Evolutionary conservation across 2,329 filamentous ascomycete genomes (phyloP).

Genomic region (Fusarium ambrosium): DNA sequence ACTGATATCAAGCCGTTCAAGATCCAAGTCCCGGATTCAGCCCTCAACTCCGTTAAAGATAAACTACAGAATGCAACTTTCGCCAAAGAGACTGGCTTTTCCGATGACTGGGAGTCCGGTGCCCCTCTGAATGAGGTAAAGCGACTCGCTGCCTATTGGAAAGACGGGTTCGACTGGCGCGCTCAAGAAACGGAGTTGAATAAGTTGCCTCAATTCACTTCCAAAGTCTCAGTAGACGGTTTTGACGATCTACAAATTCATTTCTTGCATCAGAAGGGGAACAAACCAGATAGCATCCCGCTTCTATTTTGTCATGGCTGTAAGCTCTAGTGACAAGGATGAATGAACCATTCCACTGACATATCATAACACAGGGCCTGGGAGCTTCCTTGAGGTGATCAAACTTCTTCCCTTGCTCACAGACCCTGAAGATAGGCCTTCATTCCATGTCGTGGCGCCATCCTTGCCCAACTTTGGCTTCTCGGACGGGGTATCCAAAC

Average conservation of each 20-base stretch:
- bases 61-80: slow-evolving; percentile 51
- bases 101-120: slow-evolving; percentile 52
- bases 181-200: slow-evolving; percentile 71
- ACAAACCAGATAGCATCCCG: slow-evolving; percentile 68
- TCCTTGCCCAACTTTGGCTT: slow-evolving; percentile 68
- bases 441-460: slow-evolving; percentile 70
- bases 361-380: slow-evolving; percentile 67
- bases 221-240: slow-evolving; percentile 65
- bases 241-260: slow-evolving; percentile 74
- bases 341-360: slow-evolving; percentile 41
- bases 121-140: slow-evolving; percentile 50
- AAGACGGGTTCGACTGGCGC: slow-evolving; percentile 72
- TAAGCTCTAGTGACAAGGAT: slow-evolving; percentile 34
- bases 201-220: slow-evolving; percentile 69
- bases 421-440: slow-evolving; percentile 50
- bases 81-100: slow-evolving; percentile 49
- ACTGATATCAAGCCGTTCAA: slow-evolving; percentile 50
- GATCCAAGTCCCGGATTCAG: slow-evolving; percentile 51
- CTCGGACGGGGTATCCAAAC: slow-evolving; percentile 48
- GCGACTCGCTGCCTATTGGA: slow-evolving; percentile 55
- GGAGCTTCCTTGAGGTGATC: slow-evolving; percentile 75
- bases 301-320: slow-evolving; percentile 78
- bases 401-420: slow-evolving; percentile 70
- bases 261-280: slow-evolving; percentile 71
- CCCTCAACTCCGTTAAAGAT: slow-evolving; percentile 47